These are phyloP conservation scores for Ophiostoma sp. DNA, from an alignment of 2,329 filamentous ascomycete species.

Conservation along the genomic window DNA sequence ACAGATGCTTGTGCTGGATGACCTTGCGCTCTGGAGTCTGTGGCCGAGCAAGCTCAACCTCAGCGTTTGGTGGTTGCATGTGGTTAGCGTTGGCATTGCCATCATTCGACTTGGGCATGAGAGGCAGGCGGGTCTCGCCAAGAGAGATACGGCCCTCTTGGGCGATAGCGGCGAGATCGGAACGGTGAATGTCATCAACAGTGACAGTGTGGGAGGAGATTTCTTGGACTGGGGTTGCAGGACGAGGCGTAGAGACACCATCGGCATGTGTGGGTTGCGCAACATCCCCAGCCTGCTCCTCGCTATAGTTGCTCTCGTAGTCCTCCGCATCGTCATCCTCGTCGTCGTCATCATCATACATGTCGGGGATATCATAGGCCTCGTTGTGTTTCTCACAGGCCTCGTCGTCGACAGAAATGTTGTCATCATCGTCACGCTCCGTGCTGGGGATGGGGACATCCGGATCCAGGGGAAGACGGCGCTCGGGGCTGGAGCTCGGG, in stretches of 20 bases:
- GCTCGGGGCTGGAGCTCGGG: conserved; percentile 59
- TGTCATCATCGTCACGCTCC: conserved; percentile 48
- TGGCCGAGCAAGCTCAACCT: conserved; percentile 39
- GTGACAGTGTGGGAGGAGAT: conserved; percentile 27
- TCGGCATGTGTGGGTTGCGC: conserved; percentile 46
- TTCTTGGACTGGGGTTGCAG: conserved; percentile 43
- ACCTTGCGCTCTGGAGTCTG: conserved; percentile 50
- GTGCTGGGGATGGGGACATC: conserved; percentile 88
- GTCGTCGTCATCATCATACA: conserved; percentile 45
- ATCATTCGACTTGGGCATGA: conserved; percentile 35
- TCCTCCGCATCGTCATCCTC: conserved; percentile 50
- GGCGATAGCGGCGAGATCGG: conserved; percentile 23
- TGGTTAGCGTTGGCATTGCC: conserved; percentile 42
- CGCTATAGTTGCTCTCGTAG: conserved; percentile 58
- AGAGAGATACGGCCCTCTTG: conserved; percentile 31
- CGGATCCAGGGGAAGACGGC: conserved; percentile 69
- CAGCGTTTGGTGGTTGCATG: conserved; percentile 33
- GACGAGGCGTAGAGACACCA: conserved; percentile 52
- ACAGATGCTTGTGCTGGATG: conserved; percentile 48
- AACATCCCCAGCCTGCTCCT: conserved; percentile 41
- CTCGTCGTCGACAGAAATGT: conserved; percentile 46
- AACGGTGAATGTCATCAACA: conserved; percentile 26
- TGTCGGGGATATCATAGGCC: conserved; percentile 40
- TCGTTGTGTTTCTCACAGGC: conserved; percentile 53
- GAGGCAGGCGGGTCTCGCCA: conserved; percentile 18